phyloP scores from a whole-genome alignment of 768 basidiomycete species.

The Gloeophyllum trabeum region DNA sequence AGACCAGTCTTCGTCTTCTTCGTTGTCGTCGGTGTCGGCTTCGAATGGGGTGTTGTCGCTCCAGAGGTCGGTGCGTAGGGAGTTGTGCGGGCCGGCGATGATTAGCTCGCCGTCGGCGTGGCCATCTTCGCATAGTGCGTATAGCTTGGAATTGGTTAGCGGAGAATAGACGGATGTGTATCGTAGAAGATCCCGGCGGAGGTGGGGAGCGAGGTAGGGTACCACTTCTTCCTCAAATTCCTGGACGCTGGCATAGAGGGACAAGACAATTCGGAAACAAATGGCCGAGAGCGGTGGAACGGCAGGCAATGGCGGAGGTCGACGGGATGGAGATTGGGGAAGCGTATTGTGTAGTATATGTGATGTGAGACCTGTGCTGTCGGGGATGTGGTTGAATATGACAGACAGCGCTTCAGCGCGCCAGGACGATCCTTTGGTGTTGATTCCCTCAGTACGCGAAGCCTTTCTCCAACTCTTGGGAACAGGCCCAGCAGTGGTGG shows the following conservation, averaged over 20 bases:
- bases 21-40: background rate
- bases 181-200: slow-evolving; percentile 47
- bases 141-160: slow-evolving; percentile 35
- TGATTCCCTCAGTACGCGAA: too few species aligned
- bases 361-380: too few species aligned
- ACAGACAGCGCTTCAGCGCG: slow-evolving; percentile 46
- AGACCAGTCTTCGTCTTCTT: slow-evolving; percentile 7
- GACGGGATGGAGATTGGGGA: too few species aligned
- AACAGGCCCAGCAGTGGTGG: too few species aligned
- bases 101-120: slow-evolving; percentile 56
- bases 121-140: slow-evolving; percentile 36
- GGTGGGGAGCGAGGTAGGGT: slow-evolving; percentile 43
- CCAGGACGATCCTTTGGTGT: too few species aligned
- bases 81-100: slow-evolving; percentile 36
- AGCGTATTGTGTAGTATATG: too few species aligned
- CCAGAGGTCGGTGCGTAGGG: background rate
- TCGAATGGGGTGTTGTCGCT: background rate
- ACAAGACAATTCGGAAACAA: slow-evolving; percentile 2
- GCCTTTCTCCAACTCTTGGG: too few species aligned
- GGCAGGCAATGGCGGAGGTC: slow-evolving; percentile 3
- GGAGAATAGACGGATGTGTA: slow-evolving; percentile 48
- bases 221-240: slow-evolving; percentile 30
- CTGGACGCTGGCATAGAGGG: background rate
- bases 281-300: background rate
- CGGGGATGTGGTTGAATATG: slow-evolving; percentile 26